Evolutionary conservation across 176 grass and related monocot genomes (phyloP), one percentile per base, ranked within the genome.

Genomic region (Carex myosuroides): DNA sequence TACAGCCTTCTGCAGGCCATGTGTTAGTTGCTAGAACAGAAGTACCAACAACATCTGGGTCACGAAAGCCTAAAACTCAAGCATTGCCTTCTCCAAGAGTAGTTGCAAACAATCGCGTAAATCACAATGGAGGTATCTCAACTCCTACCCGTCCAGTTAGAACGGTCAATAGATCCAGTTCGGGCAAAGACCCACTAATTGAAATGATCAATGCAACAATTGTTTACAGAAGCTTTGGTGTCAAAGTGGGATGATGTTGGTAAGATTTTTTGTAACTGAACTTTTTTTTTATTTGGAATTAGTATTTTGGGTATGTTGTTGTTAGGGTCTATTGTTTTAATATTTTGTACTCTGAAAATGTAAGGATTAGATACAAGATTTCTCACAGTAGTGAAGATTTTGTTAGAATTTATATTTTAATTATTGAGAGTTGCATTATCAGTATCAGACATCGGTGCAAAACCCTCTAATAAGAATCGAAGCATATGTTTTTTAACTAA

Each of bases 141-240:
- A 82, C 56, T 82, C 21, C 80, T 52, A 30, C 14, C 32, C 37
- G 60, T 82, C 80, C 80, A 66, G 80, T 66, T 82, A 62, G 59
- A 64, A 12, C 11, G 2, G 60, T 35, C 39, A 53, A 5, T 16
- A 42, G 16, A 46, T 65, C 80, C 30, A 64, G n/a, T 24, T 80
- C 30, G 50, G 48, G 60, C 79, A 87, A 98, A 83, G 86, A 85
- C 13, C 86, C 75, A 8, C 88, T 95, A 81, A 91, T 90, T 13
- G 96, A 98, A 89, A 93, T 98, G 88, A 98, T 98, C 85, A 98
- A 91, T 86, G 90, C 89, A 5, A 91, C 89, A 64, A 95, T 98
- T 59, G 91, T 98, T 32, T 92, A 98, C 80, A 93, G 85, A 93
- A 95, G 96, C 85, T 91, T 93, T 39, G 70, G 91, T 89, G 88